Evolutionary conservation across 1,284 basidiomycete species (phyloP).

Genomic region (Leccinum pachyderme): DNA sequence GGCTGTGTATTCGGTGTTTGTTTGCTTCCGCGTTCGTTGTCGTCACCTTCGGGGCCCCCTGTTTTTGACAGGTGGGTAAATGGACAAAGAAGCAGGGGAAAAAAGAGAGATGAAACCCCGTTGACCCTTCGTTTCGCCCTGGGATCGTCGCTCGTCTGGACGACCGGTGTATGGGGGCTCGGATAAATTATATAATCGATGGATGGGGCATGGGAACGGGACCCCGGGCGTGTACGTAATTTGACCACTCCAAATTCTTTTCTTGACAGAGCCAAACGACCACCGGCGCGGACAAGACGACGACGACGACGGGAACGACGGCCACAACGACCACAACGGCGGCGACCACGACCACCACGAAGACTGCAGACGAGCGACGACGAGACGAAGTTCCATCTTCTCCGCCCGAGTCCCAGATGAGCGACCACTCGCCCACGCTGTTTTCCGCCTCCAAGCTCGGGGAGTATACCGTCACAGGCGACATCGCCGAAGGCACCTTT

Average conservation of each 20-base stretch:
- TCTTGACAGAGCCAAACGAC: constrained; percentile 9
- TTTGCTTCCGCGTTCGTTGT: not conserved
- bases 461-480: constrained; percentile 72
- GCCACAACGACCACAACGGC: not conserved
- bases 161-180: constrained; percentile 9
- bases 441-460: constrained; percentile 67
- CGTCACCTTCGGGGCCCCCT: not conserved
- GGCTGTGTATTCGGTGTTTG: not conserved
- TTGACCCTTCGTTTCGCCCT: not conserved
- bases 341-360: constrained; percentile 6
- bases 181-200: constrained; percentile 22
- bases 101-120: not conserved
- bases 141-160: not conserved
- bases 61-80: not conserved
- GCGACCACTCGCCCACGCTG: constrained; percentile 13
- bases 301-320: constrained; percentile 4
- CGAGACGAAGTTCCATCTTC: not conserved
- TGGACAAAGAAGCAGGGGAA: not conserved
- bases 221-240: constrained; percentile 26
- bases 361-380: not conserved
- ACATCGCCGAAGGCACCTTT: constrained; percentile 90
- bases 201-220: constrained; percentile 1
- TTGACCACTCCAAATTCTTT: constrained; percentile 15
- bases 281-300: not conserved
- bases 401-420: constrained; percentile 18